These are phyloP conservation scores for Triticum aestivum DNA, from an alignment of 176 grass and related monocot genomes.

Conservation along the genomic window IWGSC_CS_RefSeq_v2.1 NC_057802.1:16885338-16885837, in stretches of 20 bases:
- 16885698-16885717: constrained; percentile 1
- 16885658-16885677: neutral
- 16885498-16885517: neutral
- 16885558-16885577: neutral
- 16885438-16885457: neutral
- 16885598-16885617: constrained; percentile 10
- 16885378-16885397: neutral
- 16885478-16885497: neutral
- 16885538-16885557: neutral
- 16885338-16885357: neutral
- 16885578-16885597: neutral
- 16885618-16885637: neutral
- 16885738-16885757: neutral
- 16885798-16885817: constrained; percentile 43
- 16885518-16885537: neutral
- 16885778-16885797: constrained; percentile 30
- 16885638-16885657: no score
- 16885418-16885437: neutral
- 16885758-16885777: constrained; percentile 29
- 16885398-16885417: constrained; percentile 7
- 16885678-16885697: neutral
- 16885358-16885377: neutral
- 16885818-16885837: constrained; percentile 52
- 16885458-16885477: constrained; percentile 2
- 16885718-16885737: constrained; percentile 7